phyloP scores from a whole-genome alignment of 2,329 filamentous ascomycete genomes.

The Beauveria pseudobassiana region DNA sequence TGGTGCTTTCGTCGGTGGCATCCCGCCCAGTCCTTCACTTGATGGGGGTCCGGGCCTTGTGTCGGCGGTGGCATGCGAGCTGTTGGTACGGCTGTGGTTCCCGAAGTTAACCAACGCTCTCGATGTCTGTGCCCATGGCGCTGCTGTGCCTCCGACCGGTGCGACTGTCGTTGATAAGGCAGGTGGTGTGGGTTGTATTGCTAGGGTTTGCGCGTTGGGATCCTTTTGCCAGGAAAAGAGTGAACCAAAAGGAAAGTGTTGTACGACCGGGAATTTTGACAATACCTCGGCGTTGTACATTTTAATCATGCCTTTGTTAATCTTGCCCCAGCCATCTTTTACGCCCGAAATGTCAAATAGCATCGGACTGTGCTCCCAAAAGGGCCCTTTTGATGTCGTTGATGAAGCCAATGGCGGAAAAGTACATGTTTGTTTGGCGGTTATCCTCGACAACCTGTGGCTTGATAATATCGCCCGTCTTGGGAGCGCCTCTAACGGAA shows the following conservation, averaged over 20 bases:
- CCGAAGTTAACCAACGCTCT: constrained; percentile 25
- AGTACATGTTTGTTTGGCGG: constrained; percentile 74
- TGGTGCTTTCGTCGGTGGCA: constrained; percentile 33
- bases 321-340: constrained; percentile 92
- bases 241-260: constrained; percentile 82
- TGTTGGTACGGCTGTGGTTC: background rate
- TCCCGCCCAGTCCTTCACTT: background rate
- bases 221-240: constrained; percentile 72
- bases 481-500: constrained; percentile 63
- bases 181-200: constrained; percentile 26
- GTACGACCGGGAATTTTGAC: constrained; percentile 95
- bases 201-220: constrained; percentile 45
- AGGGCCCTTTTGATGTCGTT: constrained; percentile 95
- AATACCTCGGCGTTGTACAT: constrained; percentile 98
- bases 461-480: constrained; percentile 63
- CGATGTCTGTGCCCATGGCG: constrained; percentile 33
- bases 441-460: constrained; percentile 56
- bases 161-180: constrained; percentile 34
- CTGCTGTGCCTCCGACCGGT: constrained; percentile 14
- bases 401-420: constrained; percentile 92
- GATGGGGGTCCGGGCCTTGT: background rate
- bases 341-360: constrained; percentile 92
- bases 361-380: constrained; percentile 95
- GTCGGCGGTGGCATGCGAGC: background rate
- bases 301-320: constrained; percentile 99